These are phyloP conservation scores for Lactarius quietus DNA, from an alignment of 768 basidiomycete genomes.

Conservation along the genomic window DNA sequence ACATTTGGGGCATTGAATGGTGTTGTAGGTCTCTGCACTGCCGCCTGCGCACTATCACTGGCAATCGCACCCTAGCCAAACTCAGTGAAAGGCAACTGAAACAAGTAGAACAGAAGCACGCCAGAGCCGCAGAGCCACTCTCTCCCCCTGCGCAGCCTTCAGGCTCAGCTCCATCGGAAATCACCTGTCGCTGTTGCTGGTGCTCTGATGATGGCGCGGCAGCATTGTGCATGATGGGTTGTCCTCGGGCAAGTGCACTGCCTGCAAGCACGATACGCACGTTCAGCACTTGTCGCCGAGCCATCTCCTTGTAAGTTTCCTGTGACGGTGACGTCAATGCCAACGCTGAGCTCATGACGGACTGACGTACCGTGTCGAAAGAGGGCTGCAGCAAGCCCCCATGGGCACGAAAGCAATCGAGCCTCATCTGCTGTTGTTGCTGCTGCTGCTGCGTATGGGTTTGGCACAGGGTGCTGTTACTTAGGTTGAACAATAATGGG, in stretches of 20 bases:
- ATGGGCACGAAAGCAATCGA: constrained; percentile 27
- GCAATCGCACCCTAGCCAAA: neutral
- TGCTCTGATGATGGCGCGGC: neutral
- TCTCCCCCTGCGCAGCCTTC: neutral
- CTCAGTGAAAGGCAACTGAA: neutral
- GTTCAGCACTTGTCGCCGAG: constrained; percentile 31
- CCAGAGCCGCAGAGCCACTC: neutral
- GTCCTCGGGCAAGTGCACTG: constrained; percentile 25
- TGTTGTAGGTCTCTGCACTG: constrained; percentile 8
- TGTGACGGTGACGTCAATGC: constrained; percentile 33
- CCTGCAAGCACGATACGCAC: constrained; percentile 32
- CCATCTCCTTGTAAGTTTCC: constrained; percentile 30
- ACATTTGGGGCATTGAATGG: too few relatives aligned
- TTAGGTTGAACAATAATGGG: constrained; percentile 58
- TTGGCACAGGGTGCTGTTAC: constrained; percentile 34
- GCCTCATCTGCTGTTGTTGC: constrained; percentile 23
- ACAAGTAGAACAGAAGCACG: neutral
- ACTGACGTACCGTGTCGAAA: constrained; percentile 31
- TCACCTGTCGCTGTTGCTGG: neutral
- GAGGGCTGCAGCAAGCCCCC: constrained; percentile 29
- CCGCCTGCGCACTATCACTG: neutral
- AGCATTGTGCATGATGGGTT: constrained; percentile 17
- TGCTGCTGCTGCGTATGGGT: constrained; percentile 21
- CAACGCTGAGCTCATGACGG: constrained; percentile 31
- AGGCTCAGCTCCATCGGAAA: neutral